Conservation (phyloP, 805 yeast genomes). For the Saccharomyces paradoxus region DNA sequence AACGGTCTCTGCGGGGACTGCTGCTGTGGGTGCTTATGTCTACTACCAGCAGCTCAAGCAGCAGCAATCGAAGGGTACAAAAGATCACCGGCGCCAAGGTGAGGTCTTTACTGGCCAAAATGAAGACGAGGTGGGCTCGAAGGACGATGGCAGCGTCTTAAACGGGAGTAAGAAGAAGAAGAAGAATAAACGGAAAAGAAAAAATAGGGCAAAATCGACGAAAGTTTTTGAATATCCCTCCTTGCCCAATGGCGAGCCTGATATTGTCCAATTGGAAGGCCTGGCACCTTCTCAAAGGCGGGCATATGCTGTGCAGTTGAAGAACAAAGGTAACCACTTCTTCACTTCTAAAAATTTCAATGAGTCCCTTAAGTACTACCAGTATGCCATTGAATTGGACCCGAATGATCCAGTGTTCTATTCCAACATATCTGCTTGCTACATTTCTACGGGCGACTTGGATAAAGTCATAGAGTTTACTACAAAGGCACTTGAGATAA, state of each 20-base stretch:
- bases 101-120: neutral
- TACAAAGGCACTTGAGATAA: constrained; percentile 71
- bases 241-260: constrained; percentile 51
- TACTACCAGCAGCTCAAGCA: constrained; percentile 35
- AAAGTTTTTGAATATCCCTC: constrained; percentile 39
- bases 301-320: constrained; percentile 63
- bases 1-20: constrained; percentile 54
- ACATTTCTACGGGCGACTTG: constrained; percentile 69
- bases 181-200: constrained; percentile 26
- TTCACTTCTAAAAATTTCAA: constrained; percentile 64
- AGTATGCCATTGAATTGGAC: constrained; percentile 66
- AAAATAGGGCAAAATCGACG: constrained; percentile 26
- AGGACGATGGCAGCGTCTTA: neutral
- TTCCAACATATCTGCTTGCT: constrained; percentile 95
- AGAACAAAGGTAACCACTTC: constrained; percentile 79
- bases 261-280: constrained; percentile 36
- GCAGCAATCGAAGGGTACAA: neutral
- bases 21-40: constrained; percentile 55
- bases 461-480: constrained; percentile 85
- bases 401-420: constrained; percentile 75
- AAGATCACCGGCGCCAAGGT: neutral
- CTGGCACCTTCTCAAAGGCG: constrained; percentile 48
- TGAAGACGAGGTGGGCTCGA: constrained; percentile 1
- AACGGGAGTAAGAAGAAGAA: constrained; percentile 27
- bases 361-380: constrained; percentile 69